phyloP scores from a whole-genome alignment of 108 stramenopile genomes.

The Pinguiococcus pyrenoidosus region DNA sequence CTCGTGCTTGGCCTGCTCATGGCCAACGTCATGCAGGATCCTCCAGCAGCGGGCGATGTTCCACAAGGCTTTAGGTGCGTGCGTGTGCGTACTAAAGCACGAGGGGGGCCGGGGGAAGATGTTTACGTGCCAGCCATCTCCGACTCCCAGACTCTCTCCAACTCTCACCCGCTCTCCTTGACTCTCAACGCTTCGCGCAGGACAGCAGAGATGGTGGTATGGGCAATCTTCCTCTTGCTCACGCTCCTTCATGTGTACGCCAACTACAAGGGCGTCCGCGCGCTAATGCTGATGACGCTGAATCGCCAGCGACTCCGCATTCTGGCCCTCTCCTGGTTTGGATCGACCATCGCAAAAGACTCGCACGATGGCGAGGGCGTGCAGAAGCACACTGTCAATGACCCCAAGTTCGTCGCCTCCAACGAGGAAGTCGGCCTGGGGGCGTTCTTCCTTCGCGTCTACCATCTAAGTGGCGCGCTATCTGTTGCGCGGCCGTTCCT shows the following conservation, averaged over 20 bases:
- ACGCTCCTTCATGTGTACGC: conserved; percentile 78
- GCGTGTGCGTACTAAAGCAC: background rate
- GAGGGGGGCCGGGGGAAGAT: conserved; percentile 11
- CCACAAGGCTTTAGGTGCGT: conserved; percentile 32
- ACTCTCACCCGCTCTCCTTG: no score
- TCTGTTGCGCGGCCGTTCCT: no score
- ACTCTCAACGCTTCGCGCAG: no score
- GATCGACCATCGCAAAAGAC: no score
- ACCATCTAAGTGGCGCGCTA: no score
- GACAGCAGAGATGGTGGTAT: no score
- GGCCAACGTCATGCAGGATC: background rate
- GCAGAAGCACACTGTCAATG: no score
- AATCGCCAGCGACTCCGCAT: conserved; percentile 38
- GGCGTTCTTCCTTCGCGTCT: no score
- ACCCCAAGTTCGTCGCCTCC: no score
- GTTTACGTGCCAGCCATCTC: conserved; percentile 4
- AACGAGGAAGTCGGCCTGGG: no score
- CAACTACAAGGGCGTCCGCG: conserved; percentile 59
- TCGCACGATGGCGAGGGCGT: no score
- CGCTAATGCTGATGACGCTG: conserved; percentile 58
- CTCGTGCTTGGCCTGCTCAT: conserved; percentile 55
- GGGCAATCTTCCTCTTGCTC: conserved; percentile 58
- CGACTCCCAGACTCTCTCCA: no score
- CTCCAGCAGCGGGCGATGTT: conserved; percentile 1
- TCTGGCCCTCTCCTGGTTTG: conserved; percentile 8